phyloP scores from a whole-genome alignment of 306 rosid species.

The Begonia loranthoides region DNA sequence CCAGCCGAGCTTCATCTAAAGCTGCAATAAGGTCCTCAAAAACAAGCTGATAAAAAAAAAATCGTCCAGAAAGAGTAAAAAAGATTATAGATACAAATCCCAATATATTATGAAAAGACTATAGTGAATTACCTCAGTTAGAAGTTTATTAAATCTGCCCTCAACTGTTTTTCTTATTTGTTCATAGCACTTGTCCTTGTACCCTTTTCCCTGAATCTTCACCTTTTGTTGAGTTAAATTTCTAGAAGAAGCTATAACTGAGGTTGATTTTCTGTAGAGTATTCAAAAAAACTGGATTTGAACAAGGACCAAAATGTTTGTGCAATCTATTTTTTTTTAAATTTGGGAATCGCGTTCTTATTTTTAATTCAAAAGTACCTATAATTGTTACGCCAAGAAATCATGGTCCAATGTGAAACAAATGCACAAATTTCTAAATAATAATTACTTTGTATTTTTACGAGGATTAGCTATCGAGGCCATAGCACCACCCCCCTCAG shows the following conservation, averaged over 20 bases:
- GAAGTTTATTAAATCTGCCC: constrained; percentile 69
- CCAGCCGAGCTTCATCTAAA: constrained; percentile 81
- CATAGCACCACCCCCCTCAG: constrained; percentile 78
- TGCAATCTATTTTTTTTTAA: background rate
- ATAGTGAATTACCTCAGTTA: constrained; percentile 47
- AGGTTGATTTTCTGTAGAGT: constrained; percentile 46
- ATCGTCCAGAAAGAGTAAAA: constrained; percentile 2
- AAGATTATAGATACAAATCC: background rate
- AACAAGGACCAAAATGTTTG: constrained; percentile 10
- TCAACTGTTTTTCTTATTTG: constrained; percentile 91
- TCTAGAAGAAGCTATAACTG: constrained; percentile 43
- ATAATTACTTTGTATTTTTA: constrained; percentile 41
- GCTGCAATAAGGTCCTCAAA: constrained; percentile 88
- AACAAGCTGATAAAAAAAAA: constrained; percentile 57
- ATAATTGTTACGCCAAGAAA: background rate
- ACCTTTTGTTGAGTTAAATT: constrained; percentile 54
- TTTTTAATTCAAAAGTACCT: no score
- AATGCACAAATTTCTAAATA: background rate
- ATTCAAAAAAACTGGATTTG: constrained; percentile 11
- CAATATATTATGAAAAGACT: background rate
- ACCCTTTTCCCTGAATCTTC: constrained; percentile 85
- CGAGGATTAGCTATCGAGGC: constrained; percentile 67
- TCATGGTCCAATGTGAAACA: background rate
- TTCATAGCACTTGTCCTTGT: constrained; percentile 87
- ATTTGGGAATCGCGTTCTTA: background rate